Percentiles rank a stretch among this genome's conserved stretches.
Evolutionary conservation across 495 filamentous ascomycete genomes (phyloP).

Genomic region (Xylaria intraflava): DNA sequence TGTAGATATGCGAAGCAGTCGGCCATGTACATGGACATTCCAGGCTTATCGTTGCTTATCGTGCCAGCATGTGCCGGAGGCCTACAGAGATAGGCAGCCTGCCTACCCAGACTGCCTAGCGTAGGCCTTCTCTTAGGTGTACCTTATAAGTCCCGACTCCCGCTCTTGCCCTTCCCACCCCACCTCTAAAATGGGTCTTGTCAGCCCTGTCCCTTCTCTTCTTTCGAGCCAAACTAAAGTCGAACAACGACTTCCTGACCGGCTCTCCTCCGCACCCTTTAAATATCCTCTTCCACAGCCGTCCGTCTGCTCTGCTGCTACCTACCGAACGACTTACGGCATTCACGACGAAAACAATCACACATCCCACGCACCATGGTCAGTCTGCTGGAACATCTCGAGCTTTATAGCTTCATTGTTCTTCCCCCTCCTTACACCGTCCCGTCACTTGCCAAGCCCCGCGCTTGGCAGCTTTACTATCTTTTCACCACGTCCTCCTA

Average conservation of each 20-base stretch:
- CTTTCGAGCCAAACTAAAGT: constrained; percentile 1
- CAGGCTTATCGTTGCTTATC: no score
- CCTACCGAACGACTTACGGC: background rate
- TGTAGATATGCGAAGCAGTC: no score
- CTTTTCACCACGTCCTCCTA: background rate
- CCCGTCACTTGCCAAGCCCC: constrained; percentile 8
- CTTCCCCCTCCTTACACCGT: constrained; percentile 7
- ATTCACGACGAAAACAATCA: constrained; percentile 1
- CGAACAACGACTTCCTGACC: background rate
- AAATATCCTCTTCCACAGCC: background rate
- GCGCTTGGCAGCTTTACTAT: constrained; percentile 13
- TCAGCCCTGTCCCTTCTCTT: background rate
- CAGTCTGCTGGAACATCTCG: background rate
- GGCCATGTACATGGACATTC: no score
- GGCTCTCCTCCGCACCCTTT: constrained; percentile 1
- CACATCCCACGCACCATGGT: constrained; percentile 2
- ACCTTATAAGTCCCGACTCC: no score
- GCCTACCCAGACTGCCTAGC: background rate
- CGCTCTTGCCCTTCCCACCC: background rate
- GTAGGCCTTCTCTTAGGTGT: no score
- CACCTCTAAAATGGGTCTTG: background rate
- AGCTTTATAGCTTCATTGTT: background rate
- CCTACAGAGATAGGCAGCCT: background rate
- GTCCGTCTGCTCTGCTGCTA: background rate
- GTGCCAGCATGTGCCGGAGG: no score